A percentile compares a stretch with the other conserved stretches of the same genome.
Evolutionary conservation across 2,329 filamentous ascomycete genomes (phyloP).

Genomic region (Cercospora sp.): DNA sequence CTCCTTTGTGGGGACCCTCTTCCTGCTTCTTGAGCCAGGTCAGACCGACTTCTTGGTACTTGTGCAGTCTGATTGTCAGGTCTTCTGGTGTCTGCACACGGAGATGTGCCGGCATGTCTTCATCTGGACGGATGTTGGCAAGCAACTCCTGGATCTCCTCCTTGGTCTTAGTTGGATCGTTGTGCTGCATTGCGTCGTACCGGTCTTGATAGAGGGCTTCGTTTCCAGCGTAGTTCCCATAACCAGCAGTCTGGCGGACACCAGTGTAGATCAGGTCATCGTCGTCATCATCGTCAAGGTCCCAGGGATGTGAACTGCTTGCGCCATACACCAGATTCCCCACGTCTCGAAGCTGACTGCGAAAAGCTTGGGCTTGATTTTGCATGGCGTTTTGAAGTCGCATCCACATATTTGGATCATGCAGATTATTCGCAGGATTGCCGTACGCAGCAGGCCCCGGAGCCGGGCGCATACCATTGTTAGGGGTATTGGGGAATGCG

Average conservation of each 20-base stretch:
- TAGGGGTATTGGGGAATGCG: constrained; percentile 23
- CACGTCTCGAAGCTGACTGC: constrained; percentile 5
- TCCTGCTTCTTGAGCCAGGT: constrained; percentile 77
- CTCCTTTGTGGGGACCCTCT: constrained; percentile 68
- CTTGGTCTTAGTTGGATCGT: constrained; percentile 55
- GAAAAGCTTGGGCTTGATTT: neutral
- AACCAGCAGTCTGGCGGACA: constrained; percentile 24
- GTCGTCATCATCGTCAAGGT: constrained; percentile 24
- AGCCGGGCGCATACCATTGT: neutral
- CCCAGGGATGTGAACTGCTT: constrained; percentile 14
- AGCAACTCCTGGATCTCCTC: constrained; percentile 70
- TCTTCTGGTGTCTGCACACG: constrained; percentile 69
- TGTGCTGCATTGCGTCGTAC: constrained; percentile 30
- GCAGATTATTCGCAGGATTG: neutral
- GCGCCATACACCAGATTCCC: constrained; percentile 26
- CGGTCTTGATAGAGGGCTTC: constrained; percentile 32
- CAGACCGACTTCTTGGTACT: constrained; percentile 77
- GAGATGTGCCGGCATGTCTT: constrained; percentile 53
- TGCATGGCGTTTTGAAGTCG: neutral
- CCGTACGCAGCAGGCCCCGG: neutral
- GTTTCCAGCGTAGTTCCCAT: constrained; percentile 30
- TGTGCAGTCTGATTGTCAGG: constrained; percentile 69
- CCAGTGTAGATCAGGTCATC: constrained; percentile 33
- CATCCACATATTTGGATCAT: neutral
- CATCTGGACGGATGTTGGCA: constrained; percentile 71